These are phyloP conservation scores for Puccinia horiana DNA, from an alignment of 1,284 basidiomycete species.

Conservation along the genomic window DNA sequence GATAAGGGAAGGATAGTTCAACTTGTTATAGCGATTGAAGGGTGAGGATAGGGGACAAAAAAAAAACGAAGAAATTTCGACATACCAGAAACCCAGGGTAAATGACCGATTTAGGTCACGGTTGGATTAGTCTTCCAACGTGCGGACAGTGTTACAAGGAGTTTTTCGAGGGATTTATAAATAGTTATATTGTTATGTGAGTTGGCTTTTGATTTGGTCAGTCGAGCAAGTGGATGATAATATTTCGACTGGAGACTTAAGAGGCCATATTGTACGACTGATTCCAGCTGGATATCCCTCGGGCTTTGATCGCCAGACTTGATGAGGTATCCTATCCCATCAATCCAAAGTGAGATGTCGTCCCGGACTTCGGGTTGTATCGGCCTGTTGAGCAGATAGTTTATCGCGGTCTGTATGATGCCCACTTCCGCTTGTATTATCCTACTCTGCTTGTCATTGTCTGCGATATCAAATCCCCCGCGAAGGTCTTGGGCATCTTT, in stretches of 20 bases:
- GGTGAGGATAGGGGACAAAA: not conserved
- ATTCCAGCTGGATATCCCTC: not conserved
- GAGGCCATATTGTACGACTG: constrained; percentile 12
- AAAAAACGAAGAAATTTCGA: constrained; percentile 2
- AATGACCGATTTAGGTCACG: not conserved
- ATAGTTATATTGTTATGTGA: not conserved
- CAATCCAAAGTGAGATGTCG: constrained; percentile 10
- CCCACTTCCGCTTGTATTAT: not conserved
- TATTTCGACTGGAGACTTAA: not conserved
- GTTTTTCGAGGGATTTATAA: not conserved
- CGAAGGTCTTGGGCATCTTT: not conserved
- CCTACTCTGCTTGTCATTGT: not conserved
- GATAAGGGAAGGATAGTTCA: not conserved
- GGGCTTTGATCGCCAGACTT: not conserved
- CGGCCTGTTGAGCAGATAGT: not conserved
- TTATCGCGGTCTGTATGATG: not conserved
- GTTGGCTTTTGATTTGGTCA: not conserved
- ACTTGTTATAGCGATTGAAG: not conserved
- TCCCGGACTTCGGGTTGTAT: not conserved
- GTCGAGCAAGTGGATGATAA: not conserved
- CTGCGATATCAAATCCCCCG: not conserved
- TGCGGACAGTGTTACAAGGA: not conserved
- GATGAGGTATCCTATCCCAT: not conserved
- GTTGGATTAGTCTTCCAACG: constrained; percentile 5
- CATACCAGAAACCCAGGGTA: constrained; percentile 10